Base-by-base conservation (phyloP, 83 land plant species). In the Diphasiastrum complanatum region DNA sequence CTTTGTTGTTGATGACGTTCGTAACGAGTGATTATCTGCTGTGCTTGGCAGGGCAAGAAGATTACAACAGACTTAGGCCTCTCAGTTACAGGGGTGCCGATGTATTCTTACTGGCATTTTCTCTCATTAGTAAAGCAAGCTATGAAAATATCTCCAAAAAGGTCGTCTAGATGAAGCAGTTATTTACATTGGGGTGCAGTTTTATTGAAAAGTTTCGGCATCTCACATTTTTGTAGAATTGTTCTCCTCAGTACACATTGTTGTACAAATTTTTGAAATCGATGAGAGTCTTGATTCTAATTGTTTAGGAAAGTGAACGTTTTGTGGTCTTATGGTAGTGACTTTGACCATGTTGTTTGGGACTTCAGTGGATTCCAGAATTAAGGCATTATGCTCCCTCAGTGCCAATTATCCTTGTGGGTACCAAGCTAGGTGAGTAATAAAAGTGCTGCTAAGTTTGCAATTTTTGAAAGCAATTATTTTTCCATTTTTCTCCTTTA, bases 301-400 rank as follows among this genome's bases (percentile, higher is more conserved):
- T 46, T 33, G 4, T 54, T 16, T 52, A 16, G 63, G 11, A 12
- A 6, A 12, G 5, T 23, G 61, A 18, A 45, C 45, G 22, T 1
- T 0, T 25, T 61, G 33, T 65, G 16, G 18, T 8, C 19, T 33
- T 11, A 16, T 33, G 33, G 54, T 40, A n/a, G 12, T 10, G 20
- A 62, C 47, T 53, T 25, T 31, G 56, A 47, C 31, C 19, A 14
- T 3, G 14, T 2, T 46, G 5, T 10, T 1, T 4, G 31, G 22
- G 23, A 60, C 0, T 30, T 28, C 77, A 85, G 89, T 85, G 89
- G 89, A 79, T 85, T 82, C 89, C 86, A 28, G 89, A 85, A 55
- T 80, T 85, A 37, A 79, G 79, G 5, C 83, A 84, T 27, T 85
- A 79, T 54, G 85, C 86, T 18, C 89, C 89, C 6, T 70, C 67